phyloP scores from a whole-genome alignment of 495 filamentous ascomycete genomes.

The Podospora australis region DNA sequence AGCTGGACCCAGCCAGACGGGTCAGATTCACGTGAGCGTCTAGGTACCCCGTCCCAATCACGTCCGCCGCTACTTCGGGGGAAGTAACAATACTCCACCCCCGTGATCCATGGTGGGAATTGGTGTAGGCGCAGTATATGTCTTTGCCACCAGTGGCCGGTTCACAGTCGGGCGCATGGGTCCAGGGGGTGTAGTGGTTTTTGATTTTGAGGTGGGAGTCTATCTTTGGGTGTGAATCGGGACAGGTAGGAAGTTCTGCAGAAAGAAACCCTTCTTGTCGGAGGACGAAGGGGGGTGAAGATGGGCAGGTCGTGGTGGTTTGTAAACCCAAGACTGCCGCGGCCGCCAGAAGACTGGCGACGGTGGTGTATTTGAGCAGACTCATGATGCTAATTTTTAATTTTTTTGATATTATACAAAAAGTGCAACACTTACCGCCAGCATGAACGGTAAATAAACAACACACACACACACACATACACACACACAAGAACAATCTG shows the following conservation, averaged over 20 bases:
- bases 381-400: neutral
- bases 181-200: conserved; percentile 27
- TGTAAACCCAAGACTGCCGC: too few relatives aligned
- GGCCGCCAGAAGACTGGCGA: too few relatives aligned
- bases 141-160: conserved; percentile 6
- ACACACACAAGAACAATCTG: neutral
- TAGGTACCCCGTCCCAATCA: neutral
- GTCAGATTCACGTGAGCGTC: neutral
- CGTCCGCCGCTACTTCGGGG: conserved; percentile 26
- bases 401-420: neutral
- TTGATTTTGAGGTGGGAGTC: too few relatives aligned
- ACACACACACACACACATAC: too few relatives aligned
- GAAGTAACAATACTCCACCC: conserved; percentile 33
- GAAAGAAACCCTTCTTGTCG: neutral
- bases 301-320: too few relatives aligned
- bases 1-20: conserved; percentile 10
- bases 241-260: neutral
- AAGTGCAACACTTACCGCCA: too few relatives aligned
- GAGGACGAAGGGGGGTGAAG: neutral
- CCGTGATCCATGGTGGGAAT: conserved; percentile 28
- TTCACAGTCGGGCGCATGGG: conserved; percentile 28
- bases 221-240: neutral
- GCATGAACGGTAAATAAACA: too few relatives aligned
- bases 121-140: conserved; percentile 34
- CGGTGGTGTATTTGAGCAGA: too few relatives aligned